These are phyloP conservation scores for Russula lepida DNA, from an alignment of 768 basidiomycete species.

Conservation along the genomic window DNA sequence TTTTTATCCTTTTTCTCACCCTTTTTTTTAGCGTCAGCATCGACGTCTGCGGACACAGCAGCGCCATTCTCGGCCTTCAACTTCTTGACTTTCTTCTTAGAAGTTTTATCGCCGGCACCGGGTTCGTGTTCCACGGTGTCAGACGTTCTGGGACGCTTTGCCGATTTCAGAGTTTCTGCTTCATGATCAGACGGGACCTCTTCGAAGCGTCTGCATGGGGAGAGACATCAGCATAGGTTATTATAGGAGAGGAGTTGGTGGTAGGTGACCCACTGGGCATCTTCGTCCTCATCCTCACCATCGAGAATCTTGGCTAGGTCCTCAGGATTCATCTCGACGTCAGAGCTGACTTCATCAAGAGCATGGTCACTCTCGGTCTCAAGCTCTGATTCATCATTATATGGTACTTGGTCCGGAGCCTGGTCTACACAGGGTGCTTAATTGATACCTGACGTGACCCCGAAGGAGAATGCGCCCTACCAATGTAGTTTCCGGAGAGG, in stretches of 20 bases:
- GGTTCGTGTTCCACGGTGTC: conserved; percentile 40
- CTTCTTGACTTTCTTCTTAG: conserved; percentile 68
- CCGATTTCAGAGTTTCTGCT: conserved; percentile 26
- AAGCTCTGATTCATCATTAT: conserved; percentile 40
- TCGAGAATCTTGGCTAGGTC: conserved; percentile 46
- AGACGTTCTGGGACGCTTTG: conserved; percentile 66
- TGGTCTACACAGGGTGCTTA: conserved; percentile 39
- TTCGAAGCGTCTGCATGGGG: conserved; percentile 55
- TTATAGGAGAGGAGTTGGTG: neutral
- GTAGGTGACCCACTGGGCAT: conserved; percentile 35
- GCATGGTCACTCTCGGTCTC: conserved; percentile 56
- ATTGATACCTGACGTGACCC: neutral
- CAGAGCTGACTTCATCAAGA: conserved; percentile 72
- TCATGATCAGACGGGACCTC: conserved; percentile 43
- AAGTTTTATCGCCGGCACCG: conserved; percentile 31
- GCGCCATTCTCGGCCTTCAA: conserved; percentile 52
- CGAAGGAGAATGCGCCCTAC: conserved; percentile 31
- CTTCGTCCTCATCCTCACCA: conserved; percentile 29
- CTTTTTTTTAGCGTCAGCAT: conserved; percentile 26
- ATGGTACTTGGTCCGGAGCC: conserved; percentile 41
- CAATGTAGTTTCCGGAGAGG: conserved; percentile 80
- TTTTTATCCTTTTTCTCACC: conserved; percentile 33
- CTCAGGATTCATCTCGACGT: conserved; percentile 65
- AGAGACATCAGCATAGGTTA: conserved; percentile 2
- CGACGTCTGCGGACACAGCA: conserved; percentile 25